Conservation (phyloP, 805 yeast genomes). For the Clavispora asparagi region DNA sequence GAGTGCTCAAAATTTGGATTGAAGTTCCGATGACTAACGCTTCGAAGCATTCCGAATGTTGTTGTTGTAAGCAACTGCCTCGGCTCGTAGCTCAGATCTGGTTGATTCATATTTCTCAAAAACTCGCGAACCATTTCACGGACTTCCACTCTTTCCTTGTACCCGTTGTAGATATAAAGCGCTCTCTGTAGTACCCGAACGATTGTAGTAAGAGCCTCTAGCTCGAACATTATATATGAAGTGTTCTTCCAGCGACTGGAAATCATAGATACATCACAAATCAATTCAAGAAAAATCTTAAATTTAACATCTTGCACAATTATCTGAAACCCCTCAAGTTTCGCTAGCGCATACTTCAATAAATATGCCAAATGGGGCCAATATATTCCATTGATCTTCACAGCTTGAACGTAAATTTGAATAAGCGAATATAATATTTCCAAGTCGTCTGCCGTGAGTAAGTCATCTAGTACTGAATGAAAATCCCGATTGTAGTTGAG, state of each 20-base stretch:
- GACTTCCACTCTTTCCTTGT: conserved; percentile 21
- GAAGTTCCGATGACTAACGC: conserved; percentile 1
- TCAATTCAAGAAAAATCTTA: conserved; percentile 20
- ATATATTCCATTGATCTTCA: conserved; percentile 14
- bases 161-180: conserved; percentile 28
- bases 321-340: conserved; percentile 17
- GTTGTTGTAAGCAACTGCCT: conserved; percentile 1
- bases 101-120: background rate
- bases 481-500: conserved; percentile 18
- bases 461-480: conserved; percentile 17
- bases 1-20: conserved; percentile 9
- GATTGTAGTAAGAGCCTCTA: conserved; percentile 4
- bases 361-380: conserved; percentile 28
- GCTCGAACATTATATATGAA: conserved; percentile 2
- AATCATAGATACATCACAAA: conserved; percentile 6
- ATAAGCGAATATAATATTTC: conserved; percentile 24
- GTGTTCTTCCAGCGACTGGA: conserved; percentile 1
- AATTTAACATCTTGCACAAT: conserved; percentile 16
- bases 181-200: conserved; percentile 15
- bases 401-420: conserved; percentile 24
- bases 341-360: conserved; percentile 15
- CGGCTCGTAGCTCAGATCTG: background rate
- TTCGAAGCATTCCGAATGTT: conserved; percentile 4
- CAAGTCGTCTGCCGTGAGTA: conserved; percentile 15
- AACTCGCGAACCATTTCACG: conserved; percentile 5